Percentiles rank a stretch among this genome's conserved stretches.
Evolutionary conservation across 148 eudicot genomes (phyloP).

Genomic region (Limonium bicolor): DNA sequence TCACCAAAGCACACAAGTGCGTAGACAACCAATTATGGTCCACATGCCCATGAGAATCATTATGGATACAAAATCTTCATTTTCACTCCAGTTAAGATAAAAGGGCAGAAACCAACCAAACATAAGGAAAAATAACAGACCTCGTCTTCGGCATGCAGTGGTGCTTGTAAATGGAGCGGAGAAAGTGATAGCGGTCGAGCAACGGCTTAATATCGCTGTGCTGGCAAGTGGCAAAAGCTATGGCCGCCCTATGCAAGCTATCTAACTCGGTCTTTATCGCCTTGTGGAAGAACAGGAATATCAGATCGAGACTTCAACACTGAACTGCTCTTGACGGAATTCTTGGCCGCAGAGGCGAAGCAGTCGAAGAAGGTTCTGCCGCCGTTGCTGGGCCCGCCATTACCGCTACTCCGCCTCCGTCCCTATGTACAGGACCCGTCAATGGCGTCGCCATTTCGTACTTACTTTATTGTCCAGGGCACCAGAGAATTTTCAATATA

Average conservation of each 20-base stretch:
- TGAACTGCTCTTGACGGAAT: slow-evolving; percentile 18
- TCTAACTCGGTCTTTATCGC: slow-evolving; percentile 77
- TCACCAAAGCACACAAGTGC: too few species aligned
- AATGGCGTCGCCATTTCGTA: slow-evolving; percentile 69
- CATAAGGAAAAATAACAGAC: too few species aligned
- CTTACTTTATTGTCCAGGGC: background rate
- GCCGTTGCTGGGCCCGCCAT: slow-evolving; percentile 44
- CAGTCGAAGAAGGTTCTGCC: slow-evolving; percentile 22
- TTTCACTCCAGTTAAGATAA: too few species aligned
- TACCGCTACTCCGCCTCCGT: slow-evolving; percentile 59
- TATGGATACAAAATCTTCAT: too few species aligned
- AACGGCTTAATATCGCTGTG: slow-evolving; percentile 46
- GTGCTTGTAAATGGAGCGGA: slow-evolving; percentile 68
- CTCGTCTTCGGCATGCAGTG: slow-evolving; percentile 97
- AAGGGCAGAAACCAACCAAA: too few species aligned
- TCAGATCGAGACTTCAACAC: slow-evolving; percentile 48
- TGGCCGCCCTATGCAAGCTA: slow-evolving; percentile 50
- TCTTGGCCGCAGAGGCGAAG: slow-evolving; percentile 10
- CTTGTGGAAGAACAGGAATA: slow-evolving; percentile 73
- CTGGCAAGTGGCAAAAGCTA: slow-evolving; percentile 48
- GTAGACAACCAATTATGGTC: too few species aligned
- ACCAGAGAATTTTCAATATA: background rate
- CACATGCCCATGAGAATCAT: too few species aligned
- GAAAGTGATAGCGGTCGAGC: slow-evolving; percentile 52
- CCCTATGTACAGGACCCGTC: slow-evolving; percentile 39